Percentiles rank a stretch among this genome's conserved stretches.
phyloP scores from a whole-genome alignment of 2,329 filamentous ascomycete species.

The Apiospora phragmitis region DNA sequence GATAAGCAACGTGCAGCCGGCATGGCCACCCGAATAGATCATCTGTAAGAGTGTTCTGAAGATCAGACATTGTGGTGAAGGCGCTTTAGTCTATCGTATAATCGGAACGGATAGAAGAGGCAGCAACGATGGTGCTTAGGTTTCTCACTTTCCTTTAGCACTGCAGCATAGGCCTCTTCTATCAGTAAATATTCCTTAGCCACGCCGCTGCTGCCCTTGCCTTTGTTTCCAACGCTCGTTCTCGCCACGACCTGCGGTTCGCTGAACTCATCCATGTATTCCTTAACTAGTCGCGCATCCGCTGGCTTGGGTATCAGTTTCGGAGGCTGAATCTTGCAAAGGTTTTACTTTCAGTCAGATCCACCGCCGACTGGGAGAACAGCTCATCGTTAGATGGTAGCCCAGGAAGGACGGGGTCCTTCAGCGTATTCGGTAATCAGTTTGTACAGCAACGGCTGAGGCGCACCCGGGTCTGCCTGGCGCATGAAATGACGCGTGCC shows the following conservation, averaged over 20 bases:
- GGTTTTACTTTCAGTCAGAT: neutral
- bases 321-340: neutral
- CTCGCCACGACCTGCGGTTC: neutral
- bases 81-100: neutral
- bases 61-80: neutral
- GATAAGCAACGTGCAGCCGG: too few species aligned
- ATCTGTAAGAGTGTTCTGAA: neutral
- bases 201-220: neutral
- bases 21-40: too few species aligned
- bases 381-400: neutral
- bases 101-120: neutral
- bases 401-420: neutral
- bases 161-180: neutral
- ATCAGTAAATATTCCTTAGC: neutral
- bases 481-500: neutral
- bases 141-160: neutral
- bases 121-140: neutral
- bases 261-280: neutral
- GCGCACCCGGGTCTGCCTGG: neutral
- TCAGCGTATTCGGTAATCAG: neutral
- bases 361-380: neutral
- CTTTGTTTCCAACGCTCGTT: neutral
- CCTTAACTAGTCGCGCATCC: neutral
- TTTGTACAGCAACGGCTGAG: neutral
- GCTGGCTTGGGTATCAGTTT: neutral